Conservation (phyloP, 1,284 basidiomycete species). For the Schizopora paradoxa region DNA sequence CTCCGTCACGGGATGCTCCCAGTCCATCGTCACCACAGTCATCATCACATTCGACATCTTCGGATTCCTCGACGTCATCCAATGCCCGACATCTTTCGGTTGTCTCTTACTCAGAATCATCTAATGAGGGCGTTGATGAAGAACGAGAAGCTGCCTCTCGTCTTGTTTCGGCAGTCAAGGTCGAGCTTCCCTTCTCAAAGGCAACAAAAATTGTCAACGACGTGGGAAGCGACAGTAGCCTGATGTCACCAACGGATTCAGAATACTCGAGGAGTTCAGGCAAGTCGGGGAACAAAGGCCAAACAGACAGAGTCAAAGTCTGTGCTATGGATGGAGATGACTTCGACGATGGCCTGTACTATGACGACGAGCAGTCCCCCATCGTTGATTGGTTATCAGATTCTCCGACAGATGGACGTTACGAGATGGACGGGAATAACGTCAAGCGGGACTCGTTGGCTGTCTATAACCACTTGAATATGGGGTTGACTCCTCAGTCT, state of each 20-base stretch:
- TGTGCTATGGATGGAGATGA: conserved; percentile 2
- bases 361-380: conserved; percentile 7
- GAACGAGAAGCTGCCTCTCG: neutral
- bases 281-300: conserved; percentile 9
- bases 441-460: conserved; percentile 11
- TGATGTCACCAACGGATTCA: conserved; percentile 13
- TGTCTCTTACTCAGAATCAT: conserved; percentile 11
- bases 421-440: conserved; percentile 7
- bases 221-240: conserved; percentile 3
- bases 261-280: conserved; percentile 5
- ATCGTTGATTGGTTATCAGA: conserved; percentile 15
- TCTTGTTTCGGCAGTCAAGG: neutral
- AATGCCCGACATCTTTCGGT: conserved; percentile 12
- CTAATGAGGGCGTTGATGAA: conserved; percentile 6
- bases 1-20: conserved; percentile 4
- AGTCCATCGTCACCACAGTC: conserved; percentile 14
- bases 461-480: conserved; percentile 7
- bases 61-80: conserved; percentile 12
- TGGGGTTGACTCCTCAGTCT: neutral
- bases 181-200: conserved; percentile 12
- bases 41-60: conserved; percentile 15
- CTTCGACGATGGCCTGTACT: conserved; percentile 1
- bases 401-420: conserved; percentile 9
- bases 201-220: too few species aligned
- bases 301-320: conserved; percentile 7